phyloP scores from a whole-genome alignment of 257 asterid species.

The Craterostigma plantagineum region DNA sequence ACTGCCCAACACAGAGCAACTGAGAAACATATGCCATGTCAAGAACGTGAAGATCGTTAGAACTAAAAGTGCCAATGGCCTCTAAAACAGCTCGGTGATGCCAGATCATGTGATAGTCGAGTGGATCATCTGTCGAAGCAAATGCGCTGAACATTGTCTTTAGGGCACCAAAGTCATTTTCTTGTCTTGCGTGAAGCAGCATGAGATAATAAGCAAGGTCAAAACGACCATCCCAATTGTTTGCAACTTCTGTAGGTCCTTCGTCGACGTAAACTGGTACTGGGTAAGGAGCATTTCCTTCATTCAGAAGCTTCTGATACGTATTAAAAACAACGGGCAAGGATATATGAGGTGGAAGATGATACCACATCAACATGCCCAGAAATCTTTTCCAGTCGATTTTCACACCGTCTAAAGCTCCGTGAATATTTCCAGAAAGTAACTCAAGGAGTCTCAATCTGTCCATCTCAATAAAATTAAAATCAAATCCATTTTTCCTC shows the following conservation, averaged over 20 bases:
- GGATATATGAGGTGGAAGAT: conserved; percentile 68
- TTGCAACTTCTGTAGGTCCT: conserved; percentile 40
- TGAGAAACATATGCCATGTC: conserved; percentile 89
- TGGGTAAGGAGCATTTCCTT: conserved; percentile 81
- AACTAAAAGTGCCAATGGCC: conserved; percentile 76
- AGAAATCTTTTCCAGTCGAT: conserved; percentile 96
- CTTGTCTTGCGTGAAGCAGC: conserved; percentile 89
- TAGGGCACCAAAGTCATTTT: conserved; percentile 44
- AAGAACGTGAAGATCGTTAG: conserved; percentile 82
- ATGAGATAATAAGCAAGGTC: conserved; percentile 88
- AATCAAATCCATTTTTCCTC: conserved; percentile 89
- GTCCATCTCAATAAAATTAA: conserved; percentile 62
- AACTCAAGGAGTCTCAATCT: conserved; percentile 74
- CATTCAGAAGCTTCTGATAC: conserved; percentile 70
- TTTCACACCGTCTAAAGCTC: conserved; percentile 43
- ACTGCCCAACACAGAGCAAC: conserved; percentile 73
- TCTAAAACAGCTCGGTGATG: conserved; percentile 93
- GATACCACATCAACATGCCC: conserved; percentile 94
- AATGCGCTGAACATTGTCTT: conserved; percentile 91
- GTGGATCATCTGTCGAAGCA: conserved; percentile 86
- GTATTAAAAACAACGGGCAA: conserved; percentile 53
- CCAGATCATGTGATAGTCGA: conserved; percentile 99
- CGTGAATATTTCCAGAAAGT: conserved; percentile 83
- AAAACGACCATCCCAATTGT: conserved; percentile 38
- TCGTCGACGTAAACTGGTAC: conserved; percentile 92